Conservation (phyloP, 2,329 filamentous ascomycete species). For the Stagonosporopsis rhizophila region DNA sequence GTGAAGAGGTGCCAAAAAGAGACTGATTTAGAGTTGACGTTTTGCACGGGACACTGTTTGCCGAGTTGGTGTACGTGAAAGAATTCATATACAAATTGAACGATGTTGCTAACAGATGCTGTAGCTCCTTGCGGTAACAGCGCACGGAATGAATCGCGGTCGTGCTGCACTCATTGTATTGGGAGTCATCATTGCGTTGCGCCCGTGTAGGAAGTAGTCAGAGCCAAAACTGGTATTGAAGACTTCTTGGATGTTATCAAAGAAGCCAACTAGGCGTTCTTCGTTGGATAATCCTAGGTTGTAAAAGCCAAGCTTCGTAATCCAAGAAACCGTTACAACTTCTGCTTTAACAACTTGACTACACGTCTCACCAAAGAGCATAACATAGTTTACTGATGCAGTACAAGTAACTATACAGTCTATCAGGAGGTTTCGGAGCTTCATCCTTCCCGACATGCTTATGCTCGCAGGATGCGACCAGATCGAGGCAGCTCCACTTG, state of each 20-base stretch:
- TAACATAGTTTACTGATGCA: too few species aligned
- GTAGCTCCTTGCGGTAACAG: conserved; percentile 24
- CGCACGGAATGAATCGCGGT: conserved; percentile 20
- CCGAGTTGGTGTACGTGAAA: conserved; percentile 40
- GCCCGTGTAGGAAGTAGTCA: neutral
- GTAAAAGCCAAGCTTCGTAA: too few species aligned
- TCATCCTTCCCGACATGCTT: neutral
- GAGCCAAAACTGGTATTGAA: neutral
- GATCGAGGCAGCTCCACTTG: too few species aligned
- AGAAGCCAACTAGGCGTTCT: too few species aligned
- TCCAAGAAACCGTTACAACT: too few species aligned
- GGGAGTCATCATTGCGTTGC: conserved; percentile 35
- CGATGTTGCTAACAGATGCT: neutral
- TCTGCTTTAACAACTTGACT: too few species aligned
- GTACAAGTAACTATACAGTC: too few species aligned
- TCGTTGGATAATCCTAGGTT: too few species aligned
- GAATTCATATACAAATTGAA: too few species aligned
- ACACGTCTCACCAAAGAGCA: too few species aligned
- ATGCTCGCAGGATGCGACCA: neutral
- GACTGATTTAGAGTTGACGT: conserved; percentile 35
- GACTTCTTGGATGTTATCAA: too few species aligned
- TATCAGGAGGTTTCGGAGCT: neutral
- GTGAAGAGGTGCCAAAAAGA: conserved; percentile 30
- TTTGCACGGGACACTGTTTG: conserved; percentile 40
- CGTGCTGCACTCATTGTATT: conserved; percentile 35